Evolutionary conservation across 2,329 filamentous ascomycete genomes (phyloP), one percentile per base, ranked within the genome.

Genomic region (Didymella sp.): DNA sequence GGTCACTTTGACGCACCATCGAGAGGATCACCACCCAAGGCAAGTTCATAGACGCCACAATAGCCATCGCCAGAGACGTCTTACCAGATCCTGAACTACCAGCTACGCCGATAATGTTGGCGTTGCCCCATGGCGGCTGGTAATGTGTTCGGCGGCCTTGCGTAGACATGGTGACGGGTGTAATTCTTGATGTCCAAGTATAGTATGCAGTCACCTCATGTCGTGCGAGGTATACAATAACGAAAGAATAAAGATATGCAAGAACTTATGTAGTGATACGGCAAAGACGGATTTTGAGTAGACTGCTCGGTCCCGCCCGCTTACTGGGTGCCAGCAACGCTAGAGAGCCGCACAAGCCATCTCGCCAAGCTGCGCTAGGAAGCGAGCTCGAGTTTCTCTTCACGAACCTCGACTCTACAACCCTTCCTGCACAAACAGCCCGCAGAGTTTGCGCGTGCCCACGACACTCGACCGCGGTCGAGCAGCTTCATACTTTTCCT

Each of bases 11-110:
- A 63, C 70, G 72, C 83, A 94, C 92, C 89, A 99, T 98, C 38
- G 93, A 96, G 68, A 99, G 79, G 77, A 99, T 97, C 46, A 97
- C 93, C 60, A 99, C 95, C 94, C 95, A 99, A 54, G 95, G 95
- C 62, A 99, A 80, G 77, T 95, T 96, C 68, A 99, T 81, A 70
- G 90, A 89, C 69, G 86, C 89, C 63, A 98, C 91, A 67, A 99
- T 96, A 62, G 94, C 92, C 74, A 96, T 86, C 28, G 95, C 93
- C 51, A 99, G 81, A 6, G 93, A 97, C 6, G 94, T 97, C 82
- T 99, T 99, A 56, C 94, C 88, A 24, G 94, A 98, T 38, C 95
- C 95, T 25, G 94, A 98, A 77, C 91, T 95, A 33, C 95, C 95
- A 63, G 95, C 94, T 68, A 99, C 89, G 47, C 92, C 95, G 74